phyloP scores from a whole-genome alignment of 2,329 filamentous ascomycete species.

The Bipolaris bicolor region DNA sequence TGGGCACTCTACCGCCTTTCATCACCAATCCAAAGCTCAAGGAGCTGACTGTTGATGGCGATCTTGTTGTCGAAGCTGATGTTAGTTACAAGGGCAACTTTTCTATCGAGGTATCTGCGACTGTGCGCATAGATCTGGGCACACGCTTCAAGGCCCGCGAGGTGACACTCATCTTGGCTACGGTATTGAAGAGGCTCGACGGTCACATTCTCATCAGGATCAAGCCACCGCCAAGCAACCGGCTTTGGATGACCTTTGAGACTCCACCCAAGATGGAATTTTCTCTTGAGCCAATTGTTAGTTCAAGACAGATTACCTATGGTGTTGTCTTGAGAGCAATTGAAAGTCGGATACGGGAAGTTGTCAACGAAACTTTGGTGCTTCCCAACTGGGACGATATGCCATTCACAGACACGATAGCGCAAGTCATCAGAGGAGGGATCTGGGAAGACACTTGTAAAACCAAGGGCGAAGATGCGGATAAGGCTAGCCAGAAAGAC shows the following conservation, averaged over 20 bases:
- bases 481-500: constrained; percentile 22
- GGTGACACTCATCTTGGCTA: constrained; percentile 86
- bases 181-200: constrained; percentile 81
- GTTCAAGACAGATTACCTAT: constrained; percentile 93
- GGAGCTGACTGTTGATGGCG: constrained; percentile 89
- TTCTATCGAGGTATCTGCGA: constrained; percentile 87
- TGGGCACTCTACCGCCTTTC: constrained; percentile 84
- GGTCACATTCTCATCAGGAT: constrained; percentile 85
- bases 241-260: constrained; percentile 95
- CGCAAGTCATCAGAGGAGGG: constrained; percentile 81
- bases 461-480: constrained; percentile 20
- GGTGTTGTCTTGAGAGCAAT: constrained; percentile 90
- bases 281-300: constrained; percentile 94
- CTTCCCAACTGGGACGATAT: constrained; percentile 95
- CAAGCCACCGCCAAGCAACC: constrained; percentile 94
- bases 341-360: constrained; percentile 92
- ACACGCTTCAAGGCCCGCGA: constrained; percentile 87
- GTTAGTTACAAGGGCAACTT: constrained; percentile 89
- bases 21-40: constrained; percentile 87
- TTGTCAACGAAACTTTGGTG: constrained; percentile 89
- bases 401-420: constrained; percentile 82
- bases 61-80: constrained; percentile 85
- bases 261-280: constrained; percentile 93
- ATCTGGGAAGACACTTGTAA: constrained; percentile 65
- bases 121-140: constrained; percentile 88